Evolutionary conservation across 495 filamentous ascomycete genomes (phyloP).

Genomic region (Aspergillus diversus): DNA sequence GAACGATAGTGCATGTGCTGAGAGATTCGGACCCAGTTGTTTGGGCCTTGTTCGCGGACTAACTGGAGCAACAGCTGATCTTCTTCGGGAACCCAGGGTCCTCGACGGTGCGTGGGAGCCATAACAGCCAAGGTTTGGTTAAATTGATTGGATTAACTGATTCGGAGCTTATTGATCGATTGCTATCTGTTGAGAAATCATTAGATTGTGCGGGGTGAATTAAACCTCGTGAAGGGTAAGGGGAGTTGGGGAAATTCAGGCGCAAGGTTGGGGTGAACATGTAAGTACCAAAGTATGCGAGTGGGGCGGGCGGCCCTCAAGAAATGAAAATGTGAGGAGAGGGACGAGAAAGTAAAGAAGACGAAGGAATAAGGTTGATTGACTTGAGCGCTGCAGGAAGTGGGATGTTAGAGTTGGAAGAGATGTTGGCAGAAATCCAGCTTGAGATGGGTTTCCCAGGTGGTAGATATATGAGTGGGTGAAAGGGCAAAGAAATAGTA

Average conservation of each 20-base stretch:
- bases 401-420: neutral
- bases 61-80: constrained; percentile 73
- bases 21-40: constrained; percentile 94
- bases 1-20: constrained; percentile 74
- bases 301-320: constrained; percentile 3
- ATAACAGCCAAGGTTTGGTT: constrained; percentile 31
- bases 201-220: constrained; percentile 2
- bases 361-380: neutral
- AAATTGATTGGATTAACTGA: constrained; percentile 7
- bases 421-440: constrained; percentile 9
- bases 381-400: neutral
- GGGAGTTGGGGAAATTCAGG: constrained; percentile 7
- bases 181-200: constrained; percentile 12
- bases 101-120: constrained; percentile 67
- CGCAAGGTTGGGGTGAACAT: constrained; percentile 5
- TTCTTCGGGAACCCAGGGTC: constrained; percentile 87
- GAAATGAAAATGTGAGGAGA: neutral
- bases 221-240: constrained; percentile 1
- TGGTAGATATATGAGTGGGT: constrained; percentile 30
- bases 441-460: constrained; percentile 15
- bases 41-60: constrained; percentile 74
- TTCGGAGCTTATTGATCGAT: no score
- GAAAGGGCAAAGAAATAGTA: constrained; percentile 17
- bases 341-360: neutral
- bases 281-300: constrained; percentile 3